These are phyloP conservation scores for Cystobasidium onofrii DNA, from an alignment of 768 basidiomycete genomes.

Conservation along the genomic window DNA sequence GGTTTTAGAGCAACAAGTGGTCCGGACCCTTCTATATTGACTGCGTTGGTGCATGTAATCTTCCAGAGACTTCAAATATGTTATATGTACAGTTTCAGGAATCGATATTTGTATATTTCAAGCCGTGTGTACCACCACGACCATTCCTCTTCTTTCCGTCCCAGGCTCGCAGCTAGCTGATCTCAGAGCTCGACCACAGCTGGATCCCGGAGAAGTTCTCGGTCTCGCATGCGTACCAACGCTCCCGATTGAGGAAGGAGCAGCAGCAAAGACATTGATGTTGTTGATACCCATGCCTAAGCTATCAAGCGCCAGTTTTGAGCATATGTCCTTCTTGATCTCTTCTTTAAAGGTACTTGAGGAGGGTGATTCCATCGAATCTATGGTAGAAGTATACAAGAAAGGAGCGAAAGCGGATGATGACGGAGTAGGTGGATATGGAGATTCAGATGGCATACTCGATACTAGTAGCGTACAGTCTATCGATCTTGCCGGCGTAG, in stretches of 20 bases:
- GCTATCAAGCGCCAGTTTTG: background rate
- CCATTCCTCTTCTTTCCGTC: background rate
- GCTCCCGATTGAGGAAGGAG: background rate
- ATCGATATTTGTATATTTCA: background rate
- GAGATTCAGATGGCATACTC: background rate
- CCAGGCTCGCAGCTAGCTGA: background rate
- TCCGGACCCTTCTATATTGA: no score
- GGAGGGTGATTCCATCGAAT: slow-evolving; percentile 13
- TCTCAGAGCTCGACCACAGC: background rate
- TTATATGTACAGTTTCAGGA: background rate
- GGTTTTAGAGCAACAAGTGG: no score
- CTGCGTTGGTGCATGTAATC: no score
- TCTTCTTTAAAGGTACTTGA: slow-evolving; percentile 21
- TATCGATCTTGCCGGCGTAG: background rate
- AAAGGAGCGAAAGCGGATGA: background rate
- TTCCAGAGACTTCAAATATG: background rate
- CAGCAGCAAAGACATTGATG: background rate
- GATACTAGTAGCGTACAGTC: background rate
- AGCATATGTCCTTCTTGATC: slow-evolving; percentile 1
- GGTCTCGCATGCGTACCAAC: background rate
- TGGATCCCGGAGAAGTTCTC: background rate
- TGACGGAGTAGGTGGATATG: slow-evolving; percentile 2
- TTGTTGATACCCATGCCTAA: slow-evolving; percentile 7
- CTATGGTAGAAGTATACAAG: background rate
- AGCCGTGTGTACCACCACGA: slow-evolving; percentile 12